phyloP scores from a whole-genome alignment of 2,329 filamentous ascomycete genomes.

The Colletotrichum costaricense region DNA sequence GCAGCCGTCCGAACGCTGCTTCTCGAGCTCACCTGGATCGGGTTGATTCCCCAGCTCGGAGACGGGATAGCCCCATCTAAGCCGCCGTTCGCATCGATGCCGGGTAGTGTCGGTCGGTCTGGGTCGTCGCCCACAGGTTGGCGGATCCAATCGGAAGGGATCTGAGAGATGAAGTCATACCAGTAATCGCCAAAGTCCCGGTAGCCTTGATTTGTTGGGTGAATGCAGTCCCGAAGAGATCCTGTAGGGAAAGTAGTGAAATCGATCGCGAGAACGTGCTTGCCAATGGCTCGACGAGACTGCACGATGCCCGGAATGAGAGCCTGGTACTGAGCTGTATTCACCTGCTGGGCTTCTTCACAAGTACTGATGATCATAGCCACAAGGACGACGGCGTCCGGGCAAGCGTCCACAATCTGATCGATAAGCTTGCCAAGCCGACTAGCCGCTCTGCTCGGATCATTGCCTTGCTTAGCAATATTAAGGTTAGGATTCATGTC shows the following conservation, averaged over 20 bases:
- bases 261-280: constrained; percentile 45
- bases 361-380: constrained; percentile 48
- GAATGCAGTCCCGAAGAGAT: constrained; percentile 40
- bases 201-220: constrained; percentile 38
- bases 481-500: constrained; percentile 24
- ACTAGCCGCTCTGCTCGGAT: constrained; percentile 40
- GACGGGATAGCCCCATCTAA: constrained; percentile 27
- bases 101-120: neutral
- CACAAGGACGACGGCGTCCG: constrained; percentile 46
- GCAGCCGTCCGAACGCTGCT: no score
- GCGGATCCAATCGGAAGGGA: constrained; percentile 38
- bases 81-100: constrained; percentile 22
- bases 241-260: constrained; percentile 41
- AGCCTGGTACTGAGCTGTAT: constrained; percentile 40
- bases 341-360: constrained; percentile 37
- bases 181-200: constrained; percentile 38
- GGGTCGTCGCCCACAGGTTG: constrained; percentile 22
- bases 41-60: constrained; percentile 23
- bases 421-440: constrained; percentile 46
- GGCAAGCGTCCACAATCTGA: constrained; percentile 42
- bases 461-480: constrained; percentile 45
- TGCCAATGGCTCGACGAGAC: constrained; percentile 38
- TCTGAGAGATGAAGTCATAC: constrained; percentile 40
- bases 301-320: constrained; percentile 43
- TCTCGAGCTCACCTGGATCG: neutral